A percentile compares a stretch with the other conserved stretches of the same genome.
These are phyloP conservation scores for Solanum virginianum DNA, from an alignment of 257 asterid genomes.

Conservation along the genomic window DNA sequence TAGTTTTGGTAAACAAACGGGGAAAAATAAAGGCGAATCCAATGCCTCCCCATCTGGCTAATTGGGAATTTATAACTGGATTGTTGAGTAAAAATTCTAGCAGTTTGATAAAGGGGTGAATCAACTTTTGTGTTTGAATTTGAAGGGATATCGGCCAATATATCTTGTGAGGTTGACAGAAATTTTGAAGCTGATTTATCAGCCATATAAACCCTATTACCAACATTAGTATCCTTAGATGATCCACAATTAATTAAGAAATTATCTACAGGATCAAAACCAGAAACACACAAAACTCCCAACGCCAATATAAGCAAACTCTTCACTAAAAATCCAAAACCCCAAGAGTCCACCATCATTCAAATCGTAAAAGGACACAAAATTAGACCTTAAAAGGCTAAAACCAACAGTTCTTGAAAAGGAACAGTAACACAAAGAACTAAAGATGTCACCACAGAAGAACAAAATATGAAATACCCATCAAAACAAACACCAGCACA, in stretches of 20 bases:
- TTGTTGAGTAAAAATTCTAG: slow-evolving; percentile 19
- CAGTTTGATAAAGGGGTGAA: slow-evolving; percentile 23
- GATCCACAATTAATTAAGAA: slow-evolving; percentile 37
- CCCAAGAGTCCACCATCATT: slow-evolving; percentile 11
- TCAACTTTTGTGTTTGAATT: slow-evolving; percentile 3
- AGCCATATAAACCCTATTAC: slow-evolving; percentile 14
- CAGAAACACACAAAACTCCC: slow-evolving; percentile 13
- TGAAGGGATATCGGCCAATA: slow-evolving; percentile 19
- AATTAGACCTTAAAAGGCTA: not conserved
- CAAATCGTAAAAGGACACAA: not conserved
- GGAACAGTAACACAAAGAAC: not conserved
- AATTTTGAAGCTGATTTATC: slow-evolving; percentile 24
- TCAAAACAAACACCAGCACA: not conserved
- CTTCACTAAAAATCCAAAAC: slow-evolving; percentile 4
- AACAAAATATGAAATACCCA: slow-evolving; percentile 9
- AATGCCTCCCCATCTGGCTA: slow-evolving; percentile 16
- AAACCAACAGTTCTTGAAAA: not conserved
- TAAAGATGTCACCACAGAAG: not conserved
- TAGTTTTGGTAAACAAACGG: slow-evolving; percentile 19
- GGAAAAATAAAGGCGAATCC: slow-evolving; percentile 40
- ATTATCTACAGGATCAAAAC: slow-evolving; percentile 25
- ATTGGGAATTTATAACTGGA: slow-evolving; percentile 26
- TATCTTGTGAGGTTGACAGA: slow-evolving; percentile 17
- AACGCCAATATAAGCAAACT: slow-evolving; percentile 3
- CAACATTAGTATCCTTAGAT: slow-evolving; percentile 10